A percentile compares a stretch with the other conserved stretches of the same genome.
Evolutionary conservation across 176 grass and related monocot species (phyloP).

Genomic region (Panicum miliaceum): DNA sequence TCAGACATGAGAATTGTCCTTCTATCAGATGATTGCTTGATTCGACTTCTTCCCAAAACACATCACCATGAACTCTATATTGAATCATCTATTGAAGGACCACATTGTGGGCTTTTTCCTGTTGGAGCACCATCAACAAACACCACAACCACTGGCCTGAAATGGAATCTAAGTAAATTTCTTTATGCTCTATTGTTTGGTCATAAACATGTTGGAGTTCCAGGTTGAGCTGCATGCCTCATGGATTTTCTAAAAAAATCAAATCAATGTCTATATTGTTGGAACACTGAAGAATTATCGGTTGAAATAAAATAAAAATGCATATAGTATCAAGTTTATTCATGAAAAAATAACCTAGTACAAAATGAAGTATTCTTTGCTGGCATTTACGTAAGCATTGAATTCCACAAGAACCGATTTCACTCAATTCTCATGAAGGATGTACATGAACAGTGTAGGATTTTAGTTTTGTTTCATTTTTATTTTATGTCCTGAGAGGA

Average conservation of each 20-base stretch:
- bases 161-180: conserved; percentile 68
- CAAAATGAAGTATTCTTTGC: neutral
- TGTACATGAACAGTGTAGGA: neutral
- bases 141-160: conserved; percentile 68
- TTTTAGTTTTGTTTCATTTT: neutral
- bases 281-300: neutral
- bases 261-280: neutral
- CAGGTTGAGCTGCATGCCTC: neutral
- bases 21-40: conserved; percentile 79
- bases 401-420: neutral
- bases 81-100: conserved; percentile 63
- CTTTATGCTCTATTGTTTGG: conserved; percentile 33
- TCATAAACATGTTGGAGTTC: neutral
- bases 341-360: neutral
- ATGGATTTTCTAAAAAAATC: neutral
- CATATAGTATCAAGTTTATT: conserved; percentile 23
- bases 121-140: conserved; percentile 63
- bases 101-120: conserved; percentile 71
- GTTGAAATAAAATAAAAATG: neutral
- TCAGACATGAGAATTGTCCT: conserved; percentile 73
- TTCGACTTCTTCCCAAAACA: conserved; percentile 67
- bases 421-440: neutral
- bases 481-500: neutral
- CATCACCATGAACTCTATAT: conserved; percentile 72
- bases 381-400: neutral